Conservation (phyloP, 495 filamentous ascomycete species). For the Rhypophila decipiens region DNA sequence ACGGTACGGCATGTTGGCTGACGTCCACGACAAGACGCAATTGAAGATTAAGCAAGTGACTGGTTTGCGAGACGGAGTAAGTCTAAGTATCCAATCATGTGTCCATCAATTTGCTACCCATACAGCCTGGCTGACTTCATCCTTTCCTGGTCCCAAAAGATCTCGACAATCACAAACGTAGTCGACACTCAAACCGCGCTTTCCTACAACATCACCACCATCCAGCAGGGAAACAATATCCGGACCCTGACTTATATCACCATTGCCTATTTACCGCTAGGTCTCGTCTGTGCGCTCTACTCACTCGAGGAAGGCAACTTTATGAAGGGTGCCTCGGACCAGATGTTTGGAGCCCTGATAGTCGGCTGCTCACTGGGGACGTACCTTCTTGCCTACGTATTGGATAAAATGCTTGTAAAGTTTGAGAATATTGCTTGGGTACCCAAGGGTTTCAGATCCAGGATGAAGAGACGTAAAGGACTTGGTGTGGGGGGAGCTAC, state of each 20-base stretch:
- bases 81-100: no score
- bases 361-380: slow-evolving; percentile 7
- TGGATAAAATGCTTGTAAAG: slow-evolving; percentile 6
- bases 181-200: slow-evolving; percentile 9
- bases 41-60: slow-evolving; percentile 16
- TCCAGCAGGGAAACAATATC: slow-evolving; percentile 14
- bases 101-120: no score
- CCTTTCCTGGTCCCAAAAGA: not conserved
- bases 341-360: slow-evolving; percentile 6
- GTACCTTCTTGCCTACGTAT: slow-evolving; percentile 6
- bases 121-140: not conserved
- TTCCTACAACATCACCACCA: slow-evolving; percentile 12
- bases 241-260: slow-evolving; percentile 11
- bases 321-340: slow-evolving; percentile 8
- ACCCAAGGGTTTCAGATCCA: no score
- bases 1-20: slow-evolving; percentile 9
- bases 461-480: no score
- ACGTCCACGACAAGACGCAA: slow-evolving; percentile 11
- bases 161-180: slow-evolving; percentile 14
- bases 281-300: slow-evolving; percentile 8
- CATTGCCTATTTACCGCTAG: slow-evolving; percentile 11
- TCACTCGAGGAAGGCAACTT: slow-evolving; percentile 9
- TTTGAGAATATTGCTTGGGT: slow-evolving; percentile 8
- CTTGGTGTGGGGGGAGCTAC: no score
- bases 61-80: slow-evolving; percentile 10